phyloP scores from a whole-genome alignment of 345 rosid species.

The Salix koriyanagi region DNA sequence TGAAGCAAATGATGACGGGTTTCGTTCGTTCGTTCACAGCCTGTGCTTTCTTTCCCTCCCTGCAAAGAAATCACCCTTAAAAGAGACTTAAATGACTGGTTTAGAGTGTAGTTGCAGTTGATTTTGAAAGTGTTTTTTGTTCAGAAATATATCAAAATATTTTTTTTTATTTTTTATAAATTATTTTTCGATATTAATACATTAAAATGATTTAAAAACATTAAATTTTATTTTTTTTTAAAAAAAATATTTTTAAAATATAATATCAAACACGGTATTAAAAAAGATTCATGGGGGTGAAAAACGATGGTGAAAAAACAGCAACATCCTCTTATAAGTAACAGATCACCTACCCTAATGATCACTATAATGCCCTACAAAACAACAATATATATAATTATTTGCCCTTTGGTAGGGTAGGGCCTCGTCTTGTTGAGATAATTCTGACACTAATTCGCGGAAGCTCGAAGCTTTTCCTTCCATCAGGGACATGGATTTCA shows the following conservation, averaged over 20 bases:
- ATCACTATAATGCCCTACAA: slow-evolving; percentile 31
- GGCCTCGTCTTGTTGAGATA: neutral
- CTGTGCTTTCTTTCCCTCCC: slow-evolving; percentile 6
- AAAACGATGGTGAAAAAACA: slow-evolving; percentile 9
- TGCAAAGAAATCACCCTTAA: slow-evolving; percentile 15
- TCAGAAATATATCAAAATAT: rapidly evolving
- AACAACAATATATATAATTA: slow-evolving; percentile 3
- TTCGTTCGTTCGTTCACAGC: neutral
- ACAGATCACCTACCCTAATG: slow-evolving; percentile 46
- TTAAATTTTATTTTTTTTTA: no score
- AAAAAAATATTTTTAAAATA: no score
- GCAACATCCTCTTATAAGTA: slow-evolving; percentile 10
- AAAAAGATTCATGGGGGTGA: neutral
- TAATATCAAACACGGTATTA: rapidly evolving
- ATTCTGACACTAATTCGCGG: slow-evolving; percentile 12
- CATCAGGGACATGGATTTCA: slow-evolving; percentile 27
- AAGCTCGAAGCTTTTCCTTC: slow-evolving; percentile 12
- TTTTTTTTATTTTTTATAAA: no score
- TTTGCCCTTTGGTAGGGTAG: neutral
- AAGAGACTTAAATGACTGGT: neutral
- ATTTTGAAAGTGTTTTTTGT: no score
- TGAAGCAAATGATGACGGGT: slow-evolving; percentile 44
- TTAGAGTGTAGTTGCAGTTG: no score
- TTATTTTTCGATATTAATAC: no score
- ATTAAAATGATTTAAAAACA: no score